Evolutionary conservation across 2,329 filamentous ascomycete species (phyloP).

Genomic region (Aspergillus glaucus): DNA sequence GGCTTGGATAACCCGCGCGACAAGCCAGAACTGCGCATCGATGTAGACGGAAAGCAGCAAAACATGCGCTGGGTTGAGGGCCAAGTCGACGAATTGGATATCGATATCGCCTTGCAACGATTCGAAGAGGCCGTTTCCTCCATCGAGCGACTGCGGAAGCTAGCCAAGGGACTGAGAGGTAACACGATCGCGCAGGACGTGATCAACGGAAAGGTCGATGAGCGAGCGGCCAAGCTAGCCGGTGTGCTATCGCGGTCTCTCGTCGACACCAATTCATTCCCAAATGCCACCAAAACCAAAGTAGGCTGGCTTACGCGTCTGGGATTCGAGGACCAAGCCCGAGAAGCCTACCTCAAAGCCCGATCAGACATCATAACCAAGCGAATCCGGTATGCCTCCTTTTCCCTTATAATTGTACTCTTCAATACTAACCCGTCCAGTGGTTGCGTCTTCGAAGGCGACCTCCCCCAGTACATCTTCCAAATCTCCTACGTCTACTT

Average conservation of each 20-base stretch:
- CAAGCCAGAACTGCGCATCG: slow-evolving; percentile 68
- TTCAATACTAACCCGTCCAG: slow-evolving; percentile 41
- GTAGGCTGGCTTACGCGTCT: slow-evolving; percentile 78
- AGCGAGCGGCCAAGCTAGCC: slow-evolving; percentile 71
- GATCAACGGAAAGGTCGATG: slow-evolving; percentile 84
- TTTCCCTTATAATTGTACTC: background rate
- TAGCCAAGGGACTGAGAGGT: slow-evolving; percentile 74
- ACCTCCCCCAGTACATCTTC: slow-evolving; percentile 88
- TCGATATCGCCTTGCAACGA: slow-evolving; percentile 83
- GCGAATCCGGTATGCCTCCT: slow-evolving; percentile 62
- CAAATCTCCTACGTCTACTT: slow-evolving; percentile 95
- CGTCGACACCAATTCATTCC: slow-evolving; percentile 68
- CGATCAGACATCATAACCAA: slow-evolving; percentile 72
- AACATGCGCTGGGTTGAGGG: slow-evolving; percentile 93
- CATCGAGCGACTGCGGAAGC: slow-evolving; percentile 75
- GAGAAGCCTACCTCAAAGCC: slow-evolving; percentile 78
- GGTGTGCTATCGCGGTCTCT: slow-evolving; percentile 71
- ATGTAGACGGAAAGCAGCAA: slow-evolving; percentile 93
- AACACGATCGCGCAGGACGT: slow-evolving; percentile 86
- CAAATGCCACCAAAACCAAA: slow-evolving; percentile 70
- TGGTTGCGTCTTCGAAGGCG: slow-evolving; percentile 91
- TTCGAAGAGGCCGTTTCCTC: slow-evolving; percentile 78
- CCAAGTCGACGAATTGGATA: slow-evolving; percentile 93
- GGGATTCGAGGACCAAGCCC: slow-evolving; percentile 82
- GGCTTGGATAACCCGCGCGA: slow-evolving; percentile 72